These are phyloP conservation scores for Eryngium alpinum DNA, from an alignment of 140 eudicot genomes.

Conservation along the genomic window DNA sequence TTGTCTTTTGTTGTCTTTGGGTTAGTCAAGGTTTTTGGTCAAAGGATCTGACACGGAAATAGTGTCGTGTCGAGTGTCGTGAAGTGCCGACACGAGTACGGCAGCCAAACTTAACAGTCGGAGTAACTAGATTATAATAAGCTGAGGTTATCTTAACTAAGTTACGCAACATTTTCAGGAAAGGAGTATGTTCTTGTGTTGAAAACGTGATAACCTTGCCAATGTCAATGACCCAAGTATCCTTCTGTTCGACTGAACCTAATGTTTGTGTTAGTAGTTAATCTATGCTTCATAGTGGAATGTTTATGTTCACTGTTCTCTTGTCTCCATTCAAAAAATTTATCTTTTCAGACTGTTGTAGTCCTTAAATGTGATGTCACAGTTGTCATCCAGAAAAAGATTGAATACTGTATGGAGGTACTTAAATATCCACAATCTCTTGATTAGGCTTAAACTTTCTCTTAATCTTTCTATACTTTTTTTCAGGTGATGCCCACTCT, in stretches of 20 bases:
- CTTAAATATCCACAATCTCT: neutral
- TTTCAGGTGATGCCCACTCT: slow-evolving; percentile 8
- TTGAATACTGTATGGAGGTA: slow-evolving; percentile 54
- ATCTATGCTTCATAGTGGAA: neutral
- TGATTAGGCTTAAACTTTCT: neutral
- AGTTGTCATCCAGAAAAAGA: slow-evolving; percentile 38
- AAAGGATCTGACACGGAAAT: too few species aligned
- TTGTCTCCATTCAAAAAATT: neutral
- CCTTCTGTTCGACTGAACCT: slow-evolving; percentile 13
- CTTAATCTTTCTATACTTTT: neutral
- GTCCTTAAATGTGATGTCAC: slow-evolving; percentile 28
- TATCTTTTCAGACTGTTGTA: slow-evolving; percentile 5
- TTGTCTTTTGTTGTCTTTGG: too few species aligned
- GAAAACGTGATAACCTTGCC: slow-evolving; percentile 34
- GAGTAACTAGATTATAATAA: too few species aligned
- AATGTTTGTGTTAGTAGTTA: neutral
- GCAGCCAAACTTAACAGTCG: too few species aligned
- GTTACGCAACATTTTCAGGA: slow-evolving; percentile 24
- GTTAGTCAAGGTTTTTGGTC: too few species aligned
- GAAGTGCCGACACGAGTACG: too few species aligned
- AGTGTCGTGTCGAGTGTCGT: too few species aligned
- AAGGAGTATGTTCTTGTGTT: slow-evolving; percentile 45
- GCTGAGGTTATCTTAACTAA: neutral
- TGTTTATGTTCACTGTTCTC: neutral
- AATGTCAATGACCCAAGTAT: slow-evolving; percentile 41